phyloP scores from a whole-genome alignment of 805 yeast species.

The Schwanniomyces vanrijiae region DNA sequence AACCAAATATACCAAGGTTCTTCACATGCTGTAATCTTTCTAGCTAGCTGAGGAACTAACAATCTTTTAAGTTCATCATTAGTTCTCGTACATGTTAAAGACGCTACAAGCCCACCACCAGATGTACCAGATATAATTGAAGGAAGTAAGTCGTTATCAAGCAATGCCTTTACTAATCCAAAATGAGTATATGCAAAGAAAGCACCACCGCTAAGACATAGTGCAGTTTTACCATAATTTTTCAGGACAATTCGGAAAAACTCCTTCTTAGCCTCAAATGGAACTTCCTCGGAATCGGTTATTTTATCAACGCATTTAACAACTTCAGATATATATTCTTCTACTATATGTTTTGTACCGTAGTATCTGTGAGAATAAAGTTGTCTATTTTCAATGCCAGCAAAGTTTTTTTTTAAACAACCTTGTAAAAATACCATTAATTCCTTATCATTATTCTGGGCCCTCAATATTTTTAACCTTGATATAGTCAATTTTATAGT shows the following conservation, averaged over 20 bases:
- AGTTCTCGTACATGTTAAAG: conserved; percentile 67
- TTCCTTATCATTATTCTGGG: conserved; percentile 39
- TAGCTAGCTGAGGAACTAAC: conserved; percentile 60
- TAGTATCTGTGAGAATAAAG: conserved; percentile 73
- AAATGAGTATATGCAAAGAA: conserved; percentile 76
- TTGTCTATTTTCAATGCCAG: conserved; percentile 72
- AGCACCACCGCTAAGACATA: conserved; percentile 79
- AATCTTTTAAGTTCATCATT: conserved; percentile 60
- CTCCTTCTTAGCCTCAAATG: conserved; percentile 41
- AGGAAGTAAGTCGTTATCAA: conserved; percentile 68
- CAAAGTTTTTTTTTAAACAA: conserved; percentile 71
- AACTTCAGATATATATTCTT: conserved; percentile 54
- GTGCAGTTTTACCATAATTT: conserved; percentile 70
- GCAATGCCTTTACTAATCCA: conserved; percentile 70
- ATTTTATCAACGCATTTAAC: conserved; percentile 46
- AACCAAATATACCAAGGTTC: conserved; percentile 62
- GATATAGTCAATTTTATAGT: conserved; percentile 51
- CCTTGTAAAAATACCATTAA: conserved; percentile 59
- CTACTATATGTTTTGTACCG: conserved; percentile 67
- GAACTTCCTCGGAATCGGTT: conserved; percentile 34
- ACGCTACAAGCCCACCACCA: conserved; percentile 80
- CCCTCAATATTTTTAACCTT: conserved; percentile 39
- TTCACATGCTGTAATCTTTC: conserved; percentile 67
- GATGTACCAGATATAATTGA: conserved; percentile 73
- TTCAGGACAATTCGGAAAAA: conserved; percentile 59